Evolutionary conservation across 1,139 yeast species (phyloP), one percentile per base, ranked within the genome.

Genomic region (Yamadazyma atlantica): DNA sequence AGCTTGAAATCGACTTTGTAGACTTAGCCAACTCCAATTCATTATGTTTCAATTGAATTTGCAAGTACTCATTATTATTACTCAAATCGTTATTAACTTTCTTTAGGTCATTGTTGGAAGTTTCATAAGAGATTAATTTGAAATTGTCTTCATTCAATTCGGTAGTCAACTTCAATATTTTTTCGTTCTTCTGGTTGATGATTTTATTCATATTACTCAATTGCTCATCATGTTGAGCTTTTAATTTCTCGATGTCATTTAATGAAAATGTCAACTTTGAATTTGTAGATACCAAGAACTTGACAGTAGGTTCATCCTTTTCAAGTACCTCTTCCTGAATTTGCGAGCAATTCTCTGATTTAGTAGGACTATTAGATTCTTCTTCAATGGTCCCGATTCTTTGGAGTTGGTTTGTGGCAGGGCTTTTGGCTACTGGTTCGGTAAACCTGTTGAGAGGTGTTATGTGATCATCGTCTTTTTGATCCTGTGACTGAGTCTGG

Each of bases 191-290:
- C 2, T 44, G 39, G 25, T 49, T 46, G 16, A 57, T 37, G 2
- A 41, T 41, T 7, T 40, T 41, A 25, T 53, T 51, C 14, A 56
- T 42, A 6, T 42, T 41, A 10, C 53, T 51, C 13, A 49, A 36
- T 25, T 56, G 58, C 15, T 46, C 38, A 6, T 51, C 44, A 36
- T 62, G 59, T 8, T 57, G 56, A 7, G 44, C 39, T 40, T 63
- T 66, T 36, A 67, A 52, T 34, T 56, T 54, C 29, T 55, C 51
- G n/a, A 67, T 50, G 35, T 65, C 64, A 16, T 56, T 54, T 16
- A 58, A 45, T 1, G 73, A 60, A 36, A 64, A 67, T 2, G 63
- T 56, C 1, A 72, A 71, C 35, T 62, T 65, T 4, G 70, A 64
- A 39, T 62, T 62, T 12, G 69, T 68, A 1, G 69, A 61, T 55